A percentile compares a stretch with the other conserved stretches of the same genome.
Conservation (phyloP, 495 filamentous ascomycete species). For the Neurospora hispaniola region DNA sequence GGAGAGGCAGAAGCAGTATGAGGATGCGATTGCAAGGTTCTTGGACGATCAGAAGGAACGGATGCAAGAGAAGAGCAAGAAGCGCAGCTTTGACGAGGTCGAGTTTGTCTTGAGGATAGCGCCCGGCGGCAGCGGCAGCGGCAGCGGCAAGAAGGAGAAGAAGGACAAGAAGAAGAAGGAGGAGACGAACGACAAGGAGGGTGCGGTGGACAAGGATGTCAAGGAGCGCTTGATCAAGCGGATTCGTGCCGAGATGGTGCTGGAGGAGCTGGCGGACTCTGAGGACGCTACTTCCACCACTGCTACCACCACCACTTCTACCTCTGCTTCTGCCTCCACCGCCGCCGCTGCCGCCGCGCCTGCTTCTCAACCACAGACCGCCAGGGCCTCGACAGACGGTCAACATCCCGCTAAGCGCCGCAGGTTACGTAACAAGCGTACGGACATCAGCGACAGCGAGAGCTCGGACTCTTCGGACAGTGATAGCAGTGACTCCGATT, state of each 20-base stretch:
- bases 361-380: slow-evolving; percentile 6
- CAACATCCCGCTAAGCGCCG: slow-evolving; percentile 40
- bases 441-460: slow-evolving; percentile 26
- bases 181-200: not conserved
- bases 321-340: slow-evolving; percentile 18
- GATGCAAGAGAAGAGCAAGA: slow-evolving; percentile 13
- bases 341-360: not conserved
- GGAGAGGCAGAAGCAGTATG: slow-evolving; percentile 40
- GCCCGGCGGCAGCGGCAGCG: not conserved
- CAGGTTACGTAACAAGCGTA: slow-evolving; percentile 41
- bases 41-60: slow-evolving; percentile 21
- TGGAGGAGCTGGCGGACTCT: slow-evolving; percentile 34
- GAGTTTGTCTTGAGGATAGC: slow-evolving; percentile 35
- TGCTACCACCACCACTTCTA: slow-evolving; percentile 12
- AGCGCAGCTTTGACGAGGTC: slow-evolving; percentile 34
- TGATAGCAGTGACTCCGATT: slow-evolving; percentile 17
- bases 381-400: slow-evolving; percentile 24
- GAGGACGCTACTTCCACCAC: slow-evolving; percentile 20
- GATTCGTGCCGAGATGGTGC: slow-evolving; percentile 38
- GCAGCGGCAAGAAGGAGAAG: not conserved
- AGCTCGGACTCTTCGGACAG: slow-evolving; percentile 11
- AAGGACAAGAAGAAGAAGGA: not conserved
- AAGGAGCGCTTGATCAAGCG: slow-evolving; percentile 38
- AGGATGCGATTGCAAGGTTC: slow-evolving; percentile 41
- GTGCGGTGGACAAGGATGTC: slow-evolving; percentile 25